Evolutionary conservation across 345 rosid genomes (phyloP).

Genomic region (Eucalyptus virginea): DNA sequence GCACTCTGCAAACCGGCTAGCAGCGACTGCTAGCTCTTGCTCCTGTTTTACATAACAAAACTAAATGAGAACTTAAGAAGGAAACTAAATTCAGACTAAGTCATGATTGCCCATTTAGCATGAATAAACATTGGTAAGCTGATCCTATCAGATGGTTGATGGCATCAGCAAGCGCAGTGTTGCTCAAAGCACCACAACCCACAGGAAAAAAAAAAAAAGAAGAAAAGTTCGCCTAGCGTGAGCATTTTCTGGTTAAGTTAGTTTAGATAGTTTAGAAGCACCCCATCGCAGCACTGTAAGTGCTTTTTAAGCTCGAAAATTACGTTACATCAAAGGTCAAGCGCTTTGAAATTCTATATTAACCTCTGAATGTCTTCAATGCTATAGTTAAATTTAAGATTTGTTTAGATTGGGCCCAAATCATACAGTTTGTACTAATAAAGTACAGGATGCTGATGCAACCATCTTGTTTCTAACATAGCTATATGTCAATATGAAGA

Average conservation of each 20-base stretch:
- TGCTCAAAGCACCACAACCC: too few relatives aligned
- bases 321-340: neutral
- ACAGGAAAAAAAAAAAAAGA: neutral
- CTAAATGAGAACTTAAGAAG: neutral
- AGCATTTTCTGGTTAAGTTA: neutral
- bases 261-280: neutral
- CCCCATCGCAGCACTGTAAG: neutral
- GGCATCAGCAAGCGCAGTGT: neutral
- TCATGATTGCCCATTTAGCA: neutral
- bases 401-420: neutral
- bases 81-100: neutral
- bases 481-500: neutral
- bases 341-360: neutral
- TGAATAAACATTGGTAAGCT: neutral
- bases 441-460: neutral
- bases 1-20: slow-evolving; percentile 69
- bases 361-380: neutral
- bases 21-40: slow-evolving; percentile 57
- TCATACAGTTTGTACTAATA: neutral
- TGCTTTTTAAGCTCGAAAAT: neutral
- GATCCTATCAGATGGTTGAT: neutral
- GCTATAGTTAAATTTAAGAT: neutral
- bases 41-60: slow-evolving; percentile 24
- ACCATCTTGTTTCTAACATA: neutral
- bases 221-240: neutral